Percentiles rank a stretch among this genome's conserved stretches.
These are phyloP conservation scores for Venturia asperata DNA, from an alignment of 2,329 filamentous ascomycete genomes.

Conservation along the genomic window DNA sequence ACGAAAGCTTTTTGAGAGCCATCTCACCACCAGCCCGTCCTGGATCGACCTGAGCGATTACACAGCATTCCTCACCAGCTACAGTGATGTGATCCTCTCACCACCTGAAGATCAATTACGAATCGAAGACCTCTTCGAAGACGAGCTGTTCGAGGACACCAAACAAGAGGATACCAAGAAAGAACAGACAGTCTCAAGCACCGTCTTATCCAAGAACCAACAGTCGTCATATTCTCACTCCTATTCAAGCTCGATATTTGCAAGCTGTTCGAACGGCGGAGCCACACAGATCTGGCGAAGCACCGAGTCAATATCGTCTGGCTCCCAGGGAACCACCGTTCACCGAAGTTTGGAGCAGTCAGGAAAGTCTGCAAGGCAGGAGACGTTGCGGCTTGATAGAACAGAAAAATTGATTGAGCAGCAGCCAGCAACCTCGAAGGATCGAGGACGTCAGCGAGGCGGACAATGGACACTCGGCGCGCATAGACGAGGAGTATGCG, in stretches of 20 bases:
- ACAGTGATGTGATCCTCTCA: neutral
- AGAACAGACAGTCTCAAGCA: neutral
- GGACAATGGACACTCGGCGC: slow-evolving; percentile 11
- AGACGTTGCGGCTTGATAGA: slow-evolving; percentile 7
- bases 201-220: slow-evolving; percentile 6
- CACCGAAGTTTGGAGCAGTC: slow-evolving; percentile 10
- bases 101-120: slow-evolving; percentile 5
- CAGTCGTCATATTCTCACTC: slow-evolving; percentile 10
- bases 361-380: slow-evolving; percentile 10
- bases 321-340: slow-evolving; percentile 15
- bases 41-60: slow-evolving; percentile 11
- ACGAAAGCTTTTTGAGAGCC: slow-evolving; percentile 2
- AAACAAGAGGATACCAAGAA: neutral
- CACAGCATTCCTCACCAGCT: slow-evolving; percentile 9
- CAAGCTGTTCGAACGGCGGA: slow-evolving; percentile 1
- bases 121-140: slow-evolving; percentile 6
- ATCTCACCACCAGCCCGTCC: neutral
- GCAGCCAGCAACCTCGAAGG: neutral
- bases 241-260: slow-evolving; percentile 17
- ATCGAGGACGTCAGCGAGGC: slow-evolving; percentile 19
- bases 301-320: slow-evolving; percentile 1
- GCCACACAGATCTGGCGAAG: slow-evolving; percentile 12
- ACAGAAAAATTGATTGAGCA: slow-evolving; percentile 3
- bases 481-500: slow-evolving; percentile 19
- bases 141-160: neutral